A percentile compares a stretch with the other conserved stretches of the same genome.
Conservation (phyloP, 1,139 yeast species). For the Diutina rugosa region DNA sequence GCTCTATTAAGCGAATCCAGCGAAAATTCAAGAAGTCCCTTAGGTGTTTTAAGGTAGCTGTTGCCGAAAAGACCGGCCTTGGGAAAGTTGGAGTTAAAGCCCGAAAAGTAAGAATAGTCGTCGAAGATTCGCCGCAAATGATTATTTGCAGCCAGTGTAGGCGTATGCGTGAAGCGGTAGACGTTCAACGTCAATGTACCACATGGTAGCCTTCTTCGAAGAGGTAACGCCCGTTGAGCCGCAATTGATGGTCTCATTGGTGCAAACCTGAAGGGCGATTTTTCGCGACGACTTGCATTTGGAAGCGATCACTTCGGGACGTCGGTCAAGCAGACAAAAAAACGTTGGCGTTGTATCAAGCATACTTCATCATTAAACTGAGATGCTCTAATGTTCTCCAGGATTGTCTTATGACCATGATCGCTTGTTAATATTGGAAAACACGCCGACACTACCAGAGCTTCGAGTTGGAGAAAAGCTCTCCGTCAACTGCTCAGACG, state of each 20-base stretch:
- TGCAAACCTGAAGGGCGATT: background rate
- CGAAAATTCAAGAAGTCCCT: constrained; percentile 61
- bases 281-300: background rate
- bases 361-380: too few relatives aligned
- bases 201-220: background rate
- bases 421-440: too few relatives aligned
- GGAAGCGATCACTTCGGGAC: background rate
- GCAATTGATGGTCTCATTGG: background rate
- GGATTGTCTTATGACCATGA: too few relatives aligned
- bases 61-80: constrained; percentile 64
- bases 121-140: constrained; percentile 21
- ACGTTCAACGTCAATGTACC: background rate
- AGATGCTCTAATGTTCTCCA: too few relatives aligned
- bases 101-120: constrained; percentile 26
- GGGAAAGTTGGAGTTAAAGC: constrained; percentile 15
- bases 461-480: too few relatives aligned
- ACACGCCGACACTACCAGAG: too few relatives aligned
- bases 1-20: constrained; percentile 52
- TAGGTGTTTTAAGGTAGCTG: constrained; percentile 52
- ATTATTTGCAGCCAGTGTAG: background rate
- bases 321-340: too few relatives aligned
- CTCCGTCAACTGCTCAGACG: too few relatives aligned
- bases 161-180: background rate
- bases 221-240: background rate
- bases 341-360: too few relatives aligned